Conservation (phyloP, 345 rosid genomes). For the Citrus medica region DNA sequence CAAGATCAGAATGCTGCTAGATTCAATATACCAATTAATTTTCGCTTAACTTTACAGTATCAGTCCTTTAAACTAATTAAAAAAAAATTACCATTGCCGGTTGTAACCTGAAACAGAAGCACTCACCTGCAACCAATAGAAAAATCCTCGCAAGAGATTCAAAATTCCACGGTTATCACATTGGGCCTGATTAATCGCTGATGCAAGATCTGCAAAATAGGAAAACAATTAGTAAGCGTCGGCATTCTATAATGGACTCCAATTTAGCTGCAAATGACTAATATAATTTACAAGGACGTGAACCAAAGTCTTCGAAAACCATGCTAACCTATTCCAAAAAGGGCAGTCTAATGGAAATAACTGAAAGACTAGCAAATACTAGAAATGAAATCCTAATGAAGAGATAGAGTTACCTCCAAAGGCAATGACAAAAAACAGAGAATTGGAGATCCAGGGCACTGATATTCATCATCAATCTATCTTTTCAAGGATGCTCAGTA, state of each 20-base stretch:
- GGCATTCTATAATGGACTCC: neutral
- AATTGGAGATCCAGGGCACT: neutral
- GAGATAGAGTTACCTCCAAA: neutral
- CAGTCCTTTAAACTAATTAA: neutral
- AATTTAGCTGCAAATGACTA: neutral
- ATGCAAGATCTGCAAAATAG: slow-evolving; percentile 48
- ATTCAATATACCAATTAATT: neutral
- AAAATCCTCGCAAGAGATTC: slow-evolving; percentile 74
- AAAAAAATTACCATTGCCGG: neutral
- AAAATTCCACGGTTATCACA: slow-evolving; percentile 30
- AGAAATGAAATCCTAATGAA: neutral
- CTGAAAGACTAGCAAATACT: neutral
- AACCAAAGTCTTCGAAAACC: neutral
- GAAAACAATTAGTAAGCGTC: neutral
- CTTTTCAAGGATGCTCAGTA: neutral
- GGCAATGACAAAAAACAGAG: neutral
- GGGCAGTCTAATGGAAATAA: neutral
- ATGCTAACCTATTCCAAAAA: neutral
- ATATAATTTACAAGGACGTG: neutral
- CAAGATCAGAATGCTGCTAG: neutral
- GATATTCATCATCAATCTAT: neutral
- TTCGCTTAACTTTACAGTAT: neutral
- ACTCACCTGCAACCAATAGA: slow-evolving; percentile 70
- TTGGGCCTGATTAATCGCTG: slow-evolving; percentile 5
- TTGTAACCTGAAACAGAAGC: slow-evolving; percentile 8